Evolutionary conservation across 768 basidiomycete genomes (phyloP).

Genomic region (Podaxis sp.): DNA sequence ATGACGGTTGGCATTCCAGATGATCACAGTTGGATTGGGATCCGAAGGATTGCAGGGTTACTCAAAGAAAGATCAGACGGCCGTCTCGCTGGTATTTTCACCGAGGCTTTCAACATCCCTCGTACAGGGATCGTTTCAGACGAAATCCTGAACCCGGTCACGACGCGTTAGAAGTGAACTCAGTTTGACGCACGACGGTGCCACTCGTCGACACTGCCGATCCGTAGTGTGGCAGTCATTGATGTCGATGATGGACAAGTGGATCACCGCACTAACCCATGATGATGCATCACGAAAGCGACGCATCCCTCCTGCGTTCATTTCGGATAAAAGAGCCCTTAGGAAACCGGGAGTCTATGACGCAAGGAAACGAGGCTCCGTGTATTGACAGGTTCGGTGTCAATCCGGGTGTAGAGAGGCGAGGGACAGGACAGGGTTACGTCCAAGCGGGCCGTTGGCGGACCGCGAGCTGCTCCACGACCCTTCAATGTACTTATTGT

Average conservation of each 20-base stretch:
- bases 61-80: background rate
- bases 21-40: background rate
- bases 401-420: background rate
- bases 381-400: background rate
- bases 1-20: background rate
- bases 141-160: background rate
- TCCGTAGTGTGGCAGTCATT: background rate
- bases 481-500: background rate
- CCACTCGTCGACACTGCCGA: too few relatives aligned
- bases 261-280: background rate
- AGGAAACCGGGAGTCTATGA: background rate
- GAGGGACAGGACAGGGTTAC: background rate
- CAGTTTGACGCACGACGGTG: too few relatives aligned
- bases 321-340: background rate
- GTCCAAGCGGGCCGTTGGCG: background rate
- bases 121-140: background rate
- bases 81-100: background rate
- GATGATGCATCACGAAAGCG: background rate
- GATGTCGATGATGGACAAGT: background rate
- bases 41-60: background rate
- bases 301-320: background rate
- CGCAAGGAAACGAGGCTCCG: background rate
- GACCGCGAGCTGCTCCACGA: background rate
- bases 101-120: background rate
- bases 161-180: background rate